A percentile compares a stretch with the other conserved stretches of the same genome.
Evolutionary conservation across 805 yeast genomes (phyloP).

Genomic region (Spathaspora boniae): DNA sequence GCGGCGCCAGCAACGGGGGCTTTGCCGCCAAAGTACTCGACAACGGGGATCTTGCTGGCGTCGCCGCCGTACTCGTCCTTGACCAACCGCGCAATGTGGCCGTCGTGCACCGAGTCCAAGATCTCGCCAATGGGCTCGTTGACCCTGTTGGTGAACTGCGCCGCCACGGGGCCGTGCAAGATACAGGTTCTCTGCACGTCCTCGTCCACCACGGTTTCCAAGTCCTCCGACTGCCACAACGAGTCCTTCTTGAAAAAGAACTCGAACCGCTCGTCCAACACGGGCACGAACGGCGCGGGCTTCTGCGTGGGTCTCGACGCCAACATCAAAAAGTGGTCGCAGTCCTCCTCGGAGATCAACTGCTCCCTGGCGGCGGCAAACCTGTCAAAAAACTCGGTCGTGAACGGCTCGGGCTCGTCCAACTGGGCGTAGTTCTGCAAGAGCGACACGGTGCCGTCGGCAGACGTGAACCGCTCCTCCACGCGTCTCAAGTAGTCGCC

Average conservation of each 20-base stretch:
- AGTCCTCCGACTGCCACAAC: constrained; percentile 96
- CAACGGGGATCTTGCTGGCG: constrained; percentile 70
- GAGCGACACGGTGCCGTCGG: constrained; percentile 54
- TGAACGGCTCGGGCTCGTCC: constrained; percentile 54
- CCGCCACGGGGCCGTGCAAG: constrained; percentile 98
- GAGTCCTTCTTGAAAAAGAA: constrained; percentile 98
- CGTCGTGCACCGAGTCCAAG: constrained; percentile 83
- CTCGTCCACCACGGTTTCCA: constrained; percentile 91
- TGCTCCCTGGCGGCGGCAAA: constrained; percentile 78
- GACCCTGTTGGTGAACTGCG: constrained; percentile 79
- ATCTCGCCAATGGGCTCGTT: constrained; percentile 92
- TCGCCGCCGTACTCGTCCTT: constrained; percentile 70
- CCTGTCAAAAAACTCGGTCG: constrained; percentile 57
- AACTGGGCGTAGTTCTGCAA: constrained; percentile 72
- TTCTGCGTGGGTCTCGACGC: constrained; percentile 85
- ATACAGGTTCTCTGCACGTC: constrained; percentile 99
- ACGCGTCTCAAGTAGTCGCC: constrained; percentile 89
- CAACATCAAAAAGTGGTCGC: constrained; percentile 83
- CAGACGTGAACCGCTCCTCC: constrained; percentile 87
- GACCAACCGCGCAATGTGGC: constrained; percentile 72
- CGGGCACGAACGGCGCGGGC: constrained; percentile 98
- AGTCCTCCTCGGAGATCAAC: constrained; percentile 90
- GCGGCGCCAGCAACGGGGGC: constrained; percentile 27
- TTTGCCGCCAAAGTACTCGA: constrained; percentile 83
- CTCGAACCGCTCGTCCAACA: constrained; percentile 90